These are phyloP conservation scores for Tritrichomonas musculus DNA, from an alignment of 208 protist species.

Conservation along the genomic window DNA sequence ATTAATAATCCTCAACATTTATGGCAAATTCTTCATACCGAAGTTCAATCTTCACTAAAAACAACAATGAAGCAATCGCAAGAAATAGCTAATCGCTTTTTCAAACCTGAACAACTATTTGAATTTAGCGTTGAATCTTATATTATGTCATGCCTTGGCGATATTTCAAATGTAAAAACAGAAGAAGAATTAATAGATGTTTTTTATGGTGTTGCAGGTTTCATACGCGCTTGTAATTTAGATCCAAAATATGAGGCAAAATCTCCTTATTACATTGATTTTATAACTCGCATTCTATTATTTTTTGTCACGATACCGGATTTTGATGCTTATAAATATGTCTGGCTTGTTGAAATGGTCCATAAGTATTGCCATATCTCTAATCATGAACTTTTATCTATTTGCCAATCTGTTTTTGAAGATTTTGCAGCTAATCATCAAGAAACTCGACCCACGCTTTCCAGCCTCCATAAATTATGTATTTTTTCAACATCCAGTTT, in stretches of 20 bases:
- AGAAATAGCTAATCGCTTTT: neutral
- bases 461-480: neutral
- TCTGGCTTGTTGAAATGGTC: neutral
- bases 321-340: neutral
- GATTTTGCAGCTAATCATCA: neutral
- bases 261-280: neutral
- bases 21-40: conserved; percentile 8
- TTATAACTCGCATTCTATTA: neutral
- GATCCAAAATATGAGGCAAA: neutral
- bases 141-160: neutral
- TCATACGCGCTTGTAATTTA: neutral
- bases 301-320: neutral
- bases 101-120: neutral
- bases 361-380: neutral
- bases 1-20: neutral
- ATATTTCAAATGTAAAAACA: neutral
- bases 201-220: conserved; percentile 7
- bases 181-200: neutral
- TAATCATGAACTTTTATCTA: neutral
- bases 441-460: neutral
- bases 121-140: neutral
- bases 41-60: neutral
- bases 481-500: neutral
- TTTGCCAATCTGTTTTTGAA: neutral
- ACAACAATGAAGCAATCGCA: neutral